Percentiles rank a stretch among this genome's conserved stretches.
These are phyloP conservation scores for Magnusiomyces starmeri DNA, from an alignment of 1,139 yeast species.

Conservation along the genomic window DNA sequence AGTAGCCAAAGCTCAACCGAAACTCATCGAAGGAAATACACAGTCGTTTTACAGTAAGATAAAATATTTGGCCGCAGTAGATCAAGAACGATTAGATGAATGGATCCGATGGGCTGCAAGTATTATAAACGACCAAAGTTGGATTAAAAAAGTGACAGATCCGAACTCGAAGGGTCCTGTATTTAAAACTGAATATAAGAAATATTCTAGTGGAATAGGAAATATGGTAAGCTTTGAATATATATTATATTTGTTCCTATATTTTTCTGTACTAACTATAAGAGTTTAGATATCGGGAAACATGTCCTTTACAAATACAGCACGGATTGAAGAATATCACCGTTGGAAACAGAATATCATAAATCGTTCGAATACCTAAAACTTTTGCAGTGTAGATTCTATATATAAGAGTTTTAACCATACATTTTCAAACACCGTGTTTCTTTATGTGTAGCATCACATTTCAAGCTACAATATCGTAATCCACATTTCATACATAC, in stretches of 20 bases:
- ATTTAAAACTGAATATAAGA: conserved; percentile 15
- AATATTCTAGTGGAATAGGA: conserved; percentile 27
- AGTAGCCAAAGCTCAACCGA: conserved; percentile 30
- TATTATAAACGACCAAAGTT: conserved; percentile 33
- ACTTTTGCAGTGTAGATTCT: background rate
- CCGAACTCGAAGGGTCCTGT: conserved; percentile 21
- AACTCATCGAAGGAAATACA: conserved; percentile 16
- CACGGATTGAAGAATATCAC: conserved; percentile 19
- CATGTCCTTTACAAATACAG: conserved; percentile 19
- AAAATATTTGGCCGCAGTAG: conserved; percentile 7
- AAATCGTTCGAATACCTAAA: background rate
- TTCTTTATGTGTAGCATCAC: conserved; percentile 37
- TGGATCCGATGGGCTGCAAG: conserved; percentile 33
- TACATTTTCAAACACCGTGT: conserved; percentile 36
- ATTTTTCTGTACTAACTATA: no score
- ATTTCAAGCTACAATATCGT: conserved; percentile 33
- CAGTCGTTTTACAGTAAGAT: conserved; percentile 13
- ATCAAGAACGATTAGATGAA: conserved; percentile 24
- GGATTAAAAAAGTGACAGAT: conserved; percentile 30
- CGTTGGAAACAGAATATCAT: conserved; percentile 20
- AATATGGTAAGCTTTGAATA: conserved; percentile 27
- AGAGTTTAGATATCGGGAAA: conserved; percentile 10
- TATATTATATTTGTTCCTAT: no score
- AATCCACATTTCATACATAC: conserved; percentile 36
- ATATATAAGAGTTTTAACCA: conserved; percentile 4